Evolutionary conservation across 1,284 basidiomycete genomes (phyloP), one percentile per base, ranked within the genome.

Genomic region (Sanghuangporus baumii): DNA sequence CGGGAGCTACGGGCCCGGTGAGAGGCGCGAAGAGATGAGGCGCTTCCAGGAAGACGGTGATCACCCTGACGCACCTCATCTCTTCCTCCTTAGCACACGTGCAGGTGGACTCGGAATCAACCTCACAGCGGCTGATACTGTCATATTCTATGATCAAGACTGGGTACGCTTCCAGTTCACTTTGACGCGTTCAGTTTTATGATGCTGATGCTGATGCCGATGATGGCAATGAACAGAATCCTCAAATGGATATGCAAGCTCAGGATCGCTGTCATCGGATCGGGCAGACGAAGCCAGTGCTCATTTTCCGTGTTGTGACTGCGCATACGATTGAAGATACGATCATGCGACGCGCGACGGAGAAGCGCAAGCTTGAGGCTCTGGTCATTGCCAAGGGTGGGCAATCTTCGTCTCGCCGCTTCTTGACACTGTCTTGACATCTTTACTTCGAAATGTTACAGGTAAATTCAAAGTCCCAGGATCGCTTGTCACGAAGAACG

Each of bases 201-300:
- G 59, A 26, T 7, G 23, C 58, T 46, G 6, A 40, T 40, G 16
- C 12, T 26, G 11, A 20, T 36, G 56, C 52, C 67, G 47, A 59
- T 66, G 67, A 51, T 48, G 40, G 12, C 38, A 16, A 57, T 31
- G 14, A 50, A 3, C 67, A 93, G 93, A 98, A 95, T 71, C 96
- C 96, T 0, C 94, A 96, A 78, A 94, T 96, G 88, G 96, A 99
- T 68, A 79, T 94, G 4, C 96, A 99, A 74, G 96, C 96, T 0
- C 94, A 96, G 73, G 96, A 97, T 71, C 85, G 96, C 38, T 96
- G 94, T 0, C 96, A 98, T 74, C 87, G 96, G 6, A 98, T 98
- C 63, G 96, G 96, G 1, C 96, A 98, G 75, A 96, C 87, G 18
- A 88, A 81, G 67, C 92, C 93, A 1, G 92, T 96, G 60, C 80